Base-by-base conservation (phyloP, 148 eudicot species). In the Euryodendron excelsum region DNA sequence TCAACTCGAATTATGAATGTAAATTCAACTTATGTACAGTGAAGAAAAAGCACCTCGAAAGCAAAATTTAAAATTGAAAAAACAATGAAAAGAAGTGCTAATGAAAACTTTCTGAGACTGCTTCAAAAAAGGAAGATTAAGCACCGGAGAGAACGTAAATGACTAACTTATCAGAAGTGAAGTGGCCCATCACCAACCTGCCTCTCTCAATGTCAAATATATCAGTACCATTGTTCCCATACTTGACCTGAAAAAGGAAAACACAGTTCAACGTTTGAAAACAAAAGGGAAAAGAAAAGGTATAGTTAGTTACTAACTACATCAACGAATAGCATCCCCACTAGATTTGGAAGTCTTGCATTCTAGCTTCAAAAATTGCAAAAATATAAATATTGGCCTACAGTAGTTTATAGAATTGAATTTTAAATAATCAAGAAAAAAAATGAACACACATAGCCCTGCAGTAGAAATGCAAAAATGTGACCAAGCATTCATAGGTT, bases 171-270 rank as follows among this genome's bases (percentile, higher is more conserved):
- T 86, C 85, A 82, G 52, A 44, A 31, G n/a, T 69, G 80, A 63
- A n/a, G n/a, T n/a, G n/a, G n/a, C n/a, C 83, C 89, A 25, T 90
- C 90, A 56, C 86, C 81, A 65, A 87, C 79, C 86, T 83, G 97
- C 79, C 88, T 87, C 79, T 87, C 90, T 84, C 97, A 94, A 75
- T 12, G 98, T 92, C 88, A 94, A 79, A 81, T 85, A 88, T 76
- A 94, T 94, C 80, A 94, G 81, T 28, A 91, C 82, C 59, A 94
- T 75, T 21, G 98, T 92, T 82, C 98, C 98, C 78, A 94, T 62
- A 77, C 90, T 92, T 21, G 98, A 94, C 90, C 98, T 92, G 93
- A 34, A 84, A 77, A 69, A 10, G n/a, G n/a, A 69, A 13, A 68
- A 34, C 69, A 62, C 34, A 53, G 77, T 36, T 36, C 36, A 39